phyloP scores from a whole-genome alignment of 1,284 basidiomycete species.

The Uromyces viciae-fabae region DNA sequence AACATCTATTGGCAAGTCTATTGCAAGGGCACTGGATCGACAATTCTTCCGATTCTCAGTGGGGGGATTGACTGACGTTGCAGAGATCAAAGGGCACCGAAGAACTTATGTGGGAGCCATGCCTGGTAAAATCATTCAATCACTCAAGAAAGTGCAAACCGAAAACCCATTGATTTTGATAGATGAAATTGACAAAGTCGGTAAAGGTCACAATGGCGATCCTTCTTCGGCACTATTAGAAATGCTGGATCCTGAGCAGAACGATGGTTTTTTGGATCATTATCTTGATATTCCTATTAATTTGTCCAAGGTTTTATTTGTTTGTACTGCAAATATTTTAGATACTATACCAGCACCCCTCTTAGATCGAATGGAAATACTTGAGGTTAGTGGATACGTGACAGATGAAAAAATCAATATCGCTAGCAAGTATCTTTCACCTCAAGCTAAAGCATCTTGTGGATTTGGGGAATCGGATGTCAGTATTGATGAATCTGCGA shows the following conservation, averaged over 20 bases:
- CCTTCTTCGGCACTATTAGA: conserved; percentile 89
- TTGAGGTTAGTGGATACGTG: conserved; percentile 94
- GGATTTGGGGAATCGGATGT: conserved; percentile 83
- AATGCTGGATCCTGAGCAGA: conserved; percentile 98
- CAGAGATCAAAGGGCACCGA: conserved; percentile 97
- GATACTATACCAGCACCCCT: conserved; percentile 95
- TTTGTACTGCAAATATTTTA: conserved; percentile 88
- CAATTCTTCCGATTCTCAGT: conserved; percentile 96
- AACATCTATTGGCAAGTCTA: conserved; percentile 81
- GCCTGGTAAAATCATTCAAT: conserved; percentile 97
- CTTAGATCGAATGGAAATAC: conserved; percentile 83
- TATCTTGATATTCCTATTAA: conserved; percentile 81
- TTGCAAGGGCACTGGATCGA: conserved; percentile 75
- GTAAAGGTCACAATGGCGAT: conserved; percentile 86
- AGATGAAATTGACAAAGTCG: conserved; percentile 98
- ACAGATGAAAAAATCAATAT: conserved; percentile 94
- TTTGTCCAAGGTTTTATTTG: conserved; percentile 90
- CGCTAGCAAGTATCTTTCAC: conserved; percentile 83
- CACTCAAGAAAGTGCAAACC: conserved; percentile 89
- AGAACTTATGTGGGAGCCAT: conserved; percentile 94
- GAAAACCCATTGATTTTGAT: conserved; percentile 96
- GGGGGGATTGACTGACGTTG: conserved; percentile 92
- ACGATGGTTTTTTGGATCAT: conserved; percentile 90
- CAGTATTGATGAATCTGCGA: conserved; percentile 68
- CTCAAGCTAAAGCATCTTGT: conserved; percentile 86